A percentile compares a stretch with the other conserved stretches of the same genome.
These are phyloP conservation scores for Spiraea crenata DNA, from an alignment of 331 rosid genomes.

Conservation along the genomic window DNA sequence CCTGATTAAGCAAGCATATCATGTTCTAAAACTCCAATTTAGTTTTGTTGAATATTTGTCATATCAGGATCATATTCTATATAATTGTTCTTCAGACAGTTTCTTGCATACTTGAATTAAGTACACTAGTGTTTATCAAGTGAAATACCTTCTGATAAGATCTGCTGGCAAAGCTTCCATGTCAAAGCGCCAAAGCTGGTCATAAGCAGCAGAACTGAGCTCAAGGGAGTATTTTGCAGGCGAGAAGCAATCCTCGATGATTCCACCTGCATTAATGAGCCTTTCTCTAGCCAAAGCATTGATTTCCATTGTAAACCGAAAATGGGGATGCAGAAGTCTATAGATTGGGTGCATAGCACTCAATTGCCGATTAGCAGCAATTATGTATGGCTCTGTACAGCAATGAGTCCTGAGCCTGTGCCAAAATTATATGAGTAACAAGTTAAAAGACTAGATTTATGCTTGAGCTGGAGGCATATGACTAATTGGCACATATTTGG, in stretches of 20 bases:
- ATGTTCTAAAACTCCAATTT: too few species aligned
- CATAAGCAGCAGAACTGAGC: conserved; percentile 44
- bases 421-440: background rate
- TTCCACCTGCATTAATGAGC: conserved; percentile 48
- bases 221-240: conserved; percentile 48
- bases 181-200: conserved; percentile 59
- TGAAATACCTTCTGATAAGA: conserved; percentile 48
- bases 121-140: too few species aligned
- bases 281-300: conserved; percentile 47
- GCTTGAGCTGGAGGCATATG: too few species aligned
- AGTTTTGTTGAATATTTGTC: background rate
- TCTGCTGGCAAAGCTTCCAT: conserved; percentile 56
- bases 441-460: background rate
- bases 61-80: background rate
- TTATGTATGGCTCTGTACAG: conserved; percentile 46
- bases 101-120: background rate
- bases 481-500: too few species aligned
- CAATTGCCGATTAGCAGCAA: conserved; percentile 58
- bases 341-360: conserved; percentile 59
- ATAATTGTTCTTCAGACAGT: background rate
- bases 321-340: conserved; percentile 53
- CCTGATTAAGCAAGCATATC: conserved; percentile 19
- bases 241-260: conserved; percentile 46
- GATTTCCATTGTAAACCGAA: conserved; percentile 54
- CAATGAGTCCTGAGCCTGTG: conserved; percentile 54